phyloP scores from a whole-genome alignment of 2,329 filamentous ascomycete genomes.

The Exophiala sideris region DNA sequence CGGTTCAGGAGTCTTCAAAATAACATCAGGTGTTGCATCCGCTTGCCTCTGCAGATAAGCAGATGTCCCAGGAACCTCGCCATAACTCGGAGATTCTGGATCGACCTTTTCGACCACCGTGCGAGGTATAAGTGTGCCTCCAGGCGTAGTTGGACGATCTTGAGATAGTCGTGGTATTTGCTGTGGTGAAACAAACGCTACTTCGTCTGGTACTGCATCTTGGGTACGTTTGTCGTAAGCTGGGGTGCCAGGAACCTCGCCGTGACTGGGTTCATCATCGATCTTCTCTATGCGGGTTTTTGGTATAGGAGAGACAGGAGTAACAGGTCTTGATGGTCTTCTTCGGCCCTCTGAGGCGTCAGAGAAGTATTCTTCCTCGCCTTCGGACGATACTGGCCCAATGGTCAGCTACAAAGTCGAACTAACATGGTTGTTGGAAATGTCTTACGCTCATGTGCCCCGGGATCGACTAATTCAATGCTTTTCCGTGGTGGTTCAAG shows the following conservation, averaged over 20 bases:
- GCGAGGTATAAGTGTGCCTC: constrained; percentile 53
- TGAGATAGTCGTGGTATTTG: constrained; percentile 40
- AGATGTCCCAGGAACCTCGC: constrained; percentile 59
- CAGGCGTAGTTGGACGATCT: constrained; percentile 49
- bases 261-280: constrained; percentile 56
- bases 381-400: constrained; percentile 44
- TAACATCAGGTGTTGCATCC: constrained; percentile 58
- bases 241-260: constrained; percentile 60
- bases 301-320: constrained; percentile 53
- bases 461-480: constrained; percentile 54
- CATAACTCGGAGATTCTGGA: constrained; percentile 53
- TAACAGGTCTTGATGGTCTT: constrained; percentile 32
- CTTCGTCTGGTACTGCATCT: constrained; percentile 62
- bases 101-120: constrained; percentile 63
- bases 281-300: constrained; percentile 62
- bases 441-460: constrained; percentile 48
- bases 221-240: constrained; percentile 57
- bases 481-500: constrained; percentile 55
- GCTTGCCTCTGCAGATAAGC: constrained; percentile 56
- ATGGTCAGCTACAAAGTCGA: constrained; percentile 15
- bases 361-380: constrained; percentile 63
- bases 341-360: constrained; percentile 59
- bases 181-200: constrained; percentile 55
- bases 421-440: not conserved
- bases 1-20: constrained; percentile 44